phyloP scores from a whole-genome alignment of 2,329 filamentous ascomycete genomes.

The Alternaria arbusti region DNA sequence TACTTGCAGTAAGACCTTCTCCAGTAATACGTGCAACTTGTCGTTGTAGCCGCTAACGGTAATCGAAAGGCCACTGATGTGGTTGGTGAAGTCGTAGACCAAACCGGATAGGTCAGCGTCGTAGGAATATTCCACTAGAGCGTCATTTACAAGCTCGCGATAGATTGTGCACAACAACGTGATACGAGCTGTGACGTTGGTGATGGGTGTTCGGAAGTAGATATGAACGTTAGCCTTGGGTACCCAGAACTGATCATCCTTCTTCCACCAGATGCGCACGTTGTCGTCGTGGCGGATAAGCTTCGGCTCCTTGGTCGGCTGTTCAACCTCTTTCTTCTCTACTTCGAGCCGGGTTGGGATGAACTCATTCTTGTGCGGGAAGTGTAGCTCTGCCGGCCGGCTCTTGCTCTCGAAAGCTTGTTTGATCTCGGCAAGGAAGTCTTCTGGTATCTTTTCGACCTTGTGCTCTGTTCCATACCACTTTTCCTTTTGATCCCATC shows the following conservation, averaged over 20 bases:
- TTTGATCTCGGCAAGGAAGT: constrained; percentile 75
- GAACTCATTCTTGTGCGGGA: constrained; percentile 94
- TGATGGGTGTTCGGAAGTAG: constrained; percentile 78
- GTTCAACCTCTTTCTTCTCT: constrained; percentile 87
- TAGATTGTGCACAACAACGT: constrained; percentile 80
- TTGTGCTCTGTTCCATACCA: constrained; percentile 98
- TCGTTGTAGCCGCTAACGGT: constrained; percentile 93
- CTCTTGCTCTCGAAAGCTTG: constrained; percentile 66
- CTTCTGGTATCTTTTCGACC: constrained; percentile 76
- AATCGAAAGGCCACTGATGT: constrained; percentile 75
- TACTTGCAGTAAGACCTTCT: constrained; percentile 86
- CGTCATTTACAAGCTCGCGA: constrained; percentile 85
- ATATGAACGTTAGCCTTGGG: constrained; percentile 89
- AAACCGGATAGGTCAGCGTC: constrained; percentile 93
- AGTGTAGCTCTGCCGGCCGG: constrained; percentile 74
- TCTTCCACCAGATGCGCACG: constrained; percentile 93
- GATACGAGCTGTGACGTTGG: constrained; percentile 79
- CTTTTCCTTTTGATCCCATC: constrained; percentile 87
- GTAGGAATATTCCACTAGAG: constrained; percentile 90
- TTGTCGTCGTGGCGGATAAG: constrained; percentile 84
- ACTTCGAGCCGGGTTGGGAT: constrained; percentile 93
- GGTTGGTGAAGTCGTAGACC: constrained; percentile 77
- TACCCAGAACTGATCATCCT: constrained; percentile 98
- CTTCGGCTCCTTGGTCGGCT: constrained; percentile 75
- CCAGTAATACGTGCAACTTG: constrained; percentile 87